Conservation (phyloP, 2,329 filamentous ascomycete species). For the Clarireedia paspali region DNA sequence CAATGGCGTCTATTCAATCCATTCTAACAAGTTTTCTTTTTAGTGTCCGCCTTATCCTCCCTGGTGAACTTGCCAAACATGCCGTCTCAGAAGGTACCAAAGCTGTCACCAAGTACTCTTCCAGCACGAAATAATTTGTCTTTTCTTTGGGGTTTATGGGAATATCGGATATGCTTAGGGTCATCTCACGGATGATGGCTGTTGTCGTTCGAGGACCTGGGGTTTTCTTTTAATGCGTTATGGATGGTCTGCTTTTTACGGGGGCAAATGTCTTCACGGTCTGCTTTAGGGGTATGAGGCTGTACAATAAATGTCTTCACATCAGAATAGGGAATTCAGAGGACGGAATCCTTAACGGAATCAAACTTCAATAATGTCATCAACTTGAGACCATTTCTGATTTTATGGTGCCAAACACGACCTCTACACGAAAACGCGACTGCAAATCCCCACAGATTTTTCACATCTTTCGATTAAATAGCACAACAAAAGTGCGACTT, state of each 20-base stretch:
- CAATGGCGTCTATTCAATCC: not conserved
- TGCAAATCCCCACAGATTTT: too few species aligned
- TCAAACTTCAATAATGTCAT: too few species aligned
- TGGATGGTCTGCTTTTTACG: conserved; percentile 58
- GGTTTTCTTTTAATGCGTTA: conserved; percentile 58
- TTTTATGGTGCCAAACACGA: not conserved
- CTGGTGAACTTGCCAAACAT: conserved; percentile 98
- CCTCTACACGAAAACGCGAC: too few species aligned
- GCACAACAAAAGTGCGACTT: not conserved
- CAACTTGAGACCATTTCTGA: not conserved
- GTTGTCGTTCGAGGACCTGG: conserved; percentile 23
- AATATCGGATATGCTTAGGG: conserved; percentile 42
- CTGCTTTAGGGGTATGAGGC: conserved; percentile 61
- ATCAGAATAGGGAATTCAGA: conserved; percentile 29
- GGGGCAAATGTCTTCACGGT: conserved; percentile 63
- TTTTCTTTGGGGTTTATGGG: conserved; percentile 48
- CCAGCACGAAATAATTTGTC: conserved; percentile 86
- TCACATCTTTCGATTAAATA: not conserved
- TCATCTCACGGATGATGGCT: conserved; percentile 27
- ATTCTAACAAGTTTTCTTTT: not conserved
- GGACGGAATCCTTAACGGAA: conserved; percentile 18
- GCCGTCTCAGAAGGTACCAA: conserved; percentile 99
- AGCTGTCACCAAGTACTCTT: conserved; percentile 99
- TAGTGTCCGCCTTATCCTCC: conserved; percentile 89
- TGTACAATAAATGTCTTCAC: conserved; percentile 54